A percentile compares a stretch with the other conserved stretches of the same genome.
Evolutionary conservation across 2,329 filamentous ascomycete genomes (phyloP).

Genomic region (Penicillium sp.): DNA sequence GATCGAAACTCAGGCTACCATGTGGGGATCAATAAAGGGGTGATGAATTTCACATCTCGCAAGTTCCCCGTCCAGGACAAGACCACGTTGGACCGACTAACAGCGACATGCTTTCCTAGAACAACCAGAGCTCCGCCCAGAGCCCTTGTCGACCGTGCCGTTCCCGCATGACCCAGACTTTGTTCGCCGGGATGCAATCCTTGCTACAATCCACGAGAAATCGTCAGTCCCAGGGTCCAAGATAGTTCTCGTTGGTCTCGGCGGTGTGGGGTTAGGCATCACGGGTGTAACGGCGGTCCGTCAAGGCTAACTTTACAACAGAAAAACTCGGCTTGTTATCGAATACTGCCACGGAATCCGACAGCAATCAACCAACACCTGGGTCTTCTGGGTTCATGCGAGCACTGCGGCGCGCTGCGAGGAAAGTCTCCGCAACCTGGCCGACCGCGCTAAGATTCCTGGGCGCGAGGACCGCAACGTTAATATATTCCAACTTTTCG

Average conservation of each 20-base stretch:
- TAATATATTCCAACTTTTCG: slow-evolving; percentile 33
- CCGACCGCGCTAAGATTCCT: background rate
- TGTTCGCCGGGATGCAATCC: background rate
- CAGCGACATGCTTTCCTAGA: no score
- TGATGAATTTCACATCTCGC: no score
- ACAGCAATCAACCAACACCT: background rate
- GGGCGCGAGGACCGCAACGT: slow-evolving; percentile 30
- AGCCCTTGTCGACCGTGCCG: background rate
- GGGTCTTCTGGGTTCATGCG: slow-evolving; percentile 2
- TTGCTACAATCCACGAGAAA: background rate
- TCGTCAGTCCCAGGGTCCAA: background rate
- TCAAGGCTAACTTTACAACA: no score
- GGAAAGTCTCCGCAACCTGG: background rate
- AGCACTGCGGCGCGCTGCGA: background rate
- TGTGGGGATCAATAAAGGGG: no score
- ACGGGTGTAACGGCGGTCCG: no score
- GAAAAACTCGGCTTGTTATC: background rate
- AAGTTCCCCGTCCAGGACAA: no score
- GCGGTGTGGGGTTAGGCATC: background rate
- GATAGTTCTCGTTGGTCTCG: background rate
- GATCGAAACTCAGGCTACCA: no score
- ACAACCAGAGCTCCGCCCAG: background rate
- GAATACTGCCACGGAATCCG: background rate
- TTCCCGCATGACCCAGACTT: background rate
- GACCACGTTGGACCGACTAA: no score